Conservation (phyloP, 495 filamentous ascomycete genomes). For the Talaromyces proteolyticus region DNA sequence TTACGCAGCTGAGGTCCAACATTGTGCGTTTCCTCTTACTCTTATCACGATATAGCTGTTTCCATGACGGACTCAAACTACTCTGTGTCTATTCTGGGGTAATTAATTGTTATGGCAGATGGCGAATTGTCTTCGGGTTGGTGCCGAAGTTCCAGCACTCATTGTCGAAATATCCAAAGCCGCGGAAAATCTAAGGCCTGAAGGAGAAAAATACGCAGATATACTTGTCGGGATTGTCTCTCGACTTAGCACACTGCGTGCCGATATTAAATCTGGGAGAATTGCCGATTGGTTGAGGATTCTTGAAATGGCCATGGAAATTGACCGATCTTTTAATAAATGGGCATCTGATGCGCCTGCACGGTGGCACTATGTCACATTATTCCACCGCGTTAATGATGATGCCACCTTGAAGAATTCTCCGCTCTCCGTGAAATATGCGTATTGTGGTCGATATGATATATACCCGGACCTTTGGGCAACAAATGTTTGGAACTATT, state of each 20-base stretch:
- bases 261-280: conserved; percentile 25
- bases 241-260: conserved; percentile 39
- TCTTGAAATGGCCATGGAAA: background rate
- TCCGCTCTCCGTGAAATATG: background rate
- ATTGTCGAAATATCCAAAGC: conserved; percentile 26
- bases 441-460: conserved; percentile 53
- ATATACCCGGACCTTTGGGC: conserved; percentile 54
- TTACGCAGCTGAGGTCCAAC: conserved; percentile 47
- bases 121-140: conserved; percentile 35
- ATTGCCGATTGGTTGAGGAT: background rate
- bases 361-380: background rate
- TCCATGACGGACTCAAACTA: too few species aligned
- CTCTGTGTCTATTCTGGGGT: background rate
- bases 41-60: background rate
- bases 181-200: conserved; percentile 28
- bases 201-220: conserved; percentile 26
- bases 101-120: conserved; percentile 15
- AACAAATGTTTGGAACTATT: conserved; percentile 56
- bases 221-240: conserved; percentile 29
- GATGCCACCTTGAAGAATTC: background rate
- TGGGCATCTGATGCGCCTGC: background rate
- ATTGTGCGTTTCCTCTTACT: conserved; percentile 22
- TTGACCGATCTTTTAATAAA: background rate
- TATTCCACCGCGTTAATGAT: background rate
- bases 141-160: conserved; percentile 24